Base-by-base conservation (phyloP, 2,329 filamentous ascomycete genomes). In the Colletotrichum cuscutae region DNA sequence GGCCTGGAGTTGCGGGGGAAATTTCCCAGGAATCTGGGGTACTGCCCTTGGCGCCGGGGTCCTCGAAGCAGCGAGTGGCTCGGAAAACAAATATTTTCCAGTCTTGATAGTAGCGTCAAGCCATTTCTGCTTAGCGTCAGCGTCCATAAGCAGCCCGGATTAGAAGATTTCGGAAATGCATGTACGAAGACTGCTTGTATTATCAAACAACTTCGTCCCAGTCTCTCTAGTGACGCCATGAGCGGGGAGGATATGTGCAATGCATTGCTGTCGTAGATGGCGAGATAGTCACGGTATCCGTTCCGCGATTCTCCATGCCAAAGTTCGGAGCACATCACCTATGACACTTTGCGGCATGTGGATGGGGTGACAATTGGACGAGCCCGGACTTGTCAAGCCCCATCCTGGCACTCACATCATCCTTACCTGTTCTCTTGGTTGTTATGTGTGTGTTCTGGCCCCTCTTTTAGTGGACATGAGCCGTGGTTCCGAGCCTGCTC, bases 1-100 rank as follows among this genome's bases (percentile, higher is more conserved):
- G 30, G 5, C n/a, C 49, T 63, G 65, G 65, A 60, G 32, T 64
- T 69, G 70, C 53, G 70, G 53, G 70, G 37, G 13, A 12, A 19
- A 9, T 19, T 19, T 6, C 26, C 6, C 8, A 57, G 22, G 15
- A 70, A 61, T 65, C 71, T 53, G 60, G 66, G 71, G 66, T 56
- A 64, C 22, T 7, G 26, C 15, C 19, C 66, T 71, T 65, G 66
- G 60, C 56, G 15, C 54, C 9, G 35, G 65, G 46, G 56, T 56
- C 6, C 8, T 54, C 42, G 54, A 60, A 30, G 64, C 37, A 26
- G 9, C 8, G 9, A 26, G 13, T 4, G 19, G 13, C 13, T 49
- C 42, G 42, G 42, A 49, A 49, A 49, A 49, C 42, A 4, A 4
- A n/a, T 49, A 49, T 5, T 37, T 52, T 32, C 15, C 9, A 15